A percentile compares a stretch with the other conserved stretches of the same genome.
Evolutionary conservation across 768 basidiomycete genomes (phyloP).

Genomic region (Rhizopogon sp.): DNA sequence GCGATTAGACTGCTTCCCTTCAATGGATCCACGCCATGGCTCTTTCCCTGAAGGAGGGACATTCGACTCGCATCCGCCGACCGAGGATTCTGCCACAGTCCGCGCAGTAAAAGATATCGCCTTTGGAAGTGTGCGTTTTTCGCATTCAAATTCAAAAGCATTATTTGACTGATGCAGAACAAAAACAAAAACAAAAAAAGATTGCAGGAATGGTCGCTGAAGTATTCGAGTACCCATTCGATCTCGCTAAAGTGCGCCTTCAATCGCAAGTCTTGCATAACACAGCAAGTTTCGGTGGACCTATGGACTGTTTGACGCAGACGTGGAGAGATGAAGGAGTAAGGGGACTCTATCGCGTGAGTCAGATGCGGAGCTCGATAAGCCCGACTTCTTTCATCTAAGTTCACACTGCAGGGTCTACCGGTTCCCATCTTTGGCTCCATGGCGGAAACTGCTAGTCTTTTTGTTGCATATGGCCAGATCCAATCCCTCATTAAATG

Average conservation of each 20-base stretch:
- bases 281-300: constrained; percentile 51
- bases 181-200: constrained; percentile 26
- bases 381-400: no score
- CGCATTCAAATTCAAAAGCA: background rate
- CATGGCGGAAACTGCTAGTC: constrained; percentile 81
- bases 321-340: constrained; percentile 56
- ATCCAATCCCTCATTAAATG: constrained; percentile 53
- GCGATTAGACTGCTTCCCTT: background rate
- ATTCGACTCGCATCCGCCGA: background rate
- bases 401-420: constrained; percentile 51
- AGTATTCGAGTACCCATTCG: constrained; percentile 89
- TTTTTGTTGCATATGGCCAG: constrained; percentile 79
- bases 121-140: constrained; percentile 41
- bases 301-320: constrained; percentile 55
- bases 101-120: constrained; percentile 40
- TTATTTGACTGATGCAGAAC: background rate
- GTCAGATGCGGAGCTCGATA: constrained; percentile 9
- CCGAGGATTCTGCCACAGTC: constrained; percentile 1
- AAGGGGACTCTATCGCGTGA: constrained; percentile 49
- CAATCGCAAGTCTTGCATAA: constrained; percentile 81
- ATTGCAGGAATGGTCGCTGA: constrained; percentile 81
- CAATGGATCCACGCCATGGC: constrained; percentile 13
- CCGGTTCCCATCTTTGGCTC: constrained; percentile 84
- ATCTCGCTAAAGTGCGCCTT: constrained; percentile 86
- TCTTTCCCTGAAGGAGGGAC: constrained; percentile 5